Conservation (phyloP, 805 yeast genomes). For the Pichia rugopelliculosa region DNA sequence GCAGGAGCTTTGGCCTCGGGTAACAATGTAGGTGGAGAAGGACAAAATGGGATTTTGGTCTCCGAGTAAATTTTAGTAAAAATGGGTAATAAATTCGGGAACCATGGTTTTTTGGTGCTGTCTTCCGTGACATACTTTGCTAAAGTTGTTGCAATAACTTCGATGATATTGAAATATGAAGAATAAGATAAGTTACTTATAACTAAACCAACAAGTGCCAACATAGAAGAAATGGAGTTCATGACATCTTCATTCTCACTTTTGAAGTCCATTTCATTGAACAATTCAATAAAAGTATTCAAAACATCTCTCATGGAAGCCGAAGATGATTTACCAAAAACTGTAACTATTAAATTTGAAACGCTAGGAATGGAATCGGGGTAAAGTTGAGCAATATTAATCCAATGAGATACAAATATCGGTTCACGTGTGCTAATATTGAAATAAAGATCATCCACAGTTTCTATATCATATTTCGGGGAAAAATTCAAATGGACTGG, state of each 20-base stretch:
- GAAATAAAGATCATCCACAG: conserved; percentile 34
- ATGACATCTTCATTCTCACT: conserved; percentile 16
- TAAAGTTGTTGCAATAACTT: conserved; percentile 32
- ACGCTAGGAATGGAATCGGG: conserved; percentile 30
- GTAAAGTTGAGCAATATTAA: conserved; percentile 35
- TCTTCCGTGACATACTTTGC: conserved; percentile 31
- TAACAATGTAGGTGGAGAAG: conserved; percentile 21
- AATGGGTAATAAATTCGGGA: conserved; percentile 47
- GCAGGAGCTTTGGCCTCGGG: conserved; percentile 1
- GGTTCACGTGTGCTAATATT: conserved; percentile 31
- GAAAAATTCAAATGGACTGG: conserved; percentile 34
- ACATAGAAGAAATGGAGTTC: conserved; percentile 32
- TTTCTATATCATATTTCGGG: conserved; percentile 23
- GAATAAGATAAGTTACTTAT: conserved; percentile 33
- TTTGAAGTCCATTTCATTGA: conserved; percentile 29
- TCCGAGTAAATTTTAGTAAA: conserved; percentile 49
- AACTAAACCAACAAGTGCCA: conserved; percentile 37
- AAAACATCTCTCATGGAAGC: conserved; percentile 31
- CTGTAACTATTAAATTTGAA: conserved; percentile 33
- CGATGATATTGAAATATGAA: conserved; percentile 29
- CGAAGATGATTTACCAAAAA: conserved; percentile 28
- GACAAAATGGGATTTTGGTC: conserved; percentile 45
- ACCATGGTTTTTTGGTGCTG: conserved; percentile 44
- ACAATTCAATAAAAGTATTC: conserved; percentile 29
- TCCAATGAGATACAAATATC: conserved; percentile 35